Base-by-base conservation (phyloP, 2,329 filamentous ascomycete genomes). In the Penicillium psychrosexuale region DNA sequence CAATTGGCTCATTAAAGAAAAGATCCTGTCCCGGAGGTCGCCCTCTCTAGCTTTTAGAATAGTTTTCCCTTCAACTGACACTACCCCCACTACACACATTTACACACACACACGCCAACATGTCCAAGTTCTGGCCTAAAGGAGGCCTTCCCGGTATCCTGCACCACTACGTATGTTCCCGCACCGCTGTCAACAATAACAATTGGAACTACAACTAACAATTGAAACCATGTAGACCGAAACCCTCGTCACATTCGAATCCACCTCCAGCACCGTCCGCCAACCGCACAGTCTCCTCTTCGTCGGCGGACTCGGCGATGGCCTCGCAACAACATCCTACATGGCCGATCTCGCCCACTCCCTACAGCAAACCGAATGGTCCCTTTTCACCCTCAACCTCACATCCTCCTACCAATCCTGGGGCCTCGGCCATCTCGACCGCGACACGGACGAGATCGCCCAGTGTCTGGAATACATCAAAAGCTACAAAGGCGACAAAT, bases 241-340 rank as follows among this genome's bases (percentile, higher is more conserved):
- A 50, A 64, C 65, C 31, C 70, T 78, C 5, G 68, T 74, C 40
- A 69, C 73, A 8, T 78, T 77, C 60, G 75, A 77, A 65, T 76
- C 74, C 55, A 66, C 66, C 6, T 56, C 60, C 47, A 56, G 48
- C 37, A 40, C 66, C 28, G 46, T 62, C 57, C 58, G 54, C 28
- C 74, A 75, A 59, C 72, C 72, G 9, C 65, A 83, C 69, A 81
- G 78, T 17, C 69, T 86, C 47, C 67, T 86, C 61, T 85, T 82
- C 72, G 72, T 86, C 47, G 82, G 80, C 56, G 84, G 84, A 38
- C 76, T 87, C 19, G 77, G 75, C 49, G 84, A 86, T 69, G 82
- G 80, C 40, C 75, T 83, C 51, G 76, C 79, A 38, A 81, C 78
- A 12, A 81, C 84, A 8, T 69, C 73, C 11, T 86, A 84, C 67